These are phyloP conservation scores for Pichia deserticola DNA, from an alignment of 805 yeast species.

Conservation along the genomic window DNA sequence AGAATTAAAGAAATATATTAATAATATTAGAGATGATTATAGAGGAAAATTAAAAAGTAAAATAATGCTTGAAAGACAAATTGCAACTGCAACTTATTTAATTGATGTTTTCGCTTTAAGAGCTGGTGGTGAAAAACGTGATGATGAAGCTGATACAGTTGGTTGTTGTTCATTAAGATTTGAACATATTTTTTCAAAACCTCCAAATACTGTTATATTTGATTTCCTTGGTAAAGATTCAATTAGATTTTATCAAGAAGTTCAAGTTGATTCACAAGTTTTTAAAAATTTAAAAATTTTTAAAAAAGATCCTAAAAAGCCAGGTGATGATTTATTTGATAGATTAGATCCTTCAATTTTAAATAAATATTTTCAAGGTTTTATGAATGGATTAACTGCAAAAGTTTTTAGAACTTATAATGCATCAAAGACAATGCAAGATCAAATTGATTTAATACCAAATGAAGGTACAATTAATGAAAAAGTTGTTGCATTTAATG, in stretches of 20 bases:
- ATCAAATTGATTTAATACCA: conserved; percentile 77
- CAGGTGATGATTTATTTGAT: conserved; percentile 91
- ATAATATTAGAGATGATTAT: conserved; percentile 68
- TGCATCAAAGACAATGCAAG: conserved; percentile 96
- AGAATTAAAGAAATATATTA: conserved; percentile 67
- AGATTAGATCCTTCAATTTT: conserved; percentile 76
- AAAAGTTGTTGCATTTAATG: conserved; percentile 80
- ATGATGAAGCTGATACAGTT: conserved; percentile 96
- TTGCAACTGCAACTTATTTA: conserved; percentile 88
- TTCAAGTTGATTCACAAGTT: conserved; percentile 85
- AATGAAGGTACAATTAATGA: conserved; percentile 84
- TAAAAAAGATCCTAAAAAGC: conserved; percentile 80
- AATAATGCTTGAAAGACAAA: conserved; percentile 79
- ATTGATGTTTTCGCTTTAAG: conserved; percentile 90
- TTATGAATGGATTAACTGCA: conserved; percentile 91
- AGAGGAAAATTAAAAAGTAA: conserved; percentile 58
- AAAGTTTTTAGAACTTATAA: conserved; percentile 96
- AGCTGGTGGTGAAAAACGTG: conserved; percentile 97
- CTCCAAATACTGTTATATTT: conserved; percentile 79
- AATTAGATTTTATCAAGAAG: conserved; percentile 85
- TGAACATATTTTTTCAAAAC: conserved; percentile 80
- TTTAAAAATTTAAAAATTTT: conserved; percentile 82
- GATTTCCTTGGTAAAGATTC: conserved; percentile 96
- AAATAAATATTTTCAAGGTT: conserved; percentile 80
- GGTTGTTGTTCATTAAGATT: conserved; percentile 93